Evolutionary conservation across 352 stramenopile species (phyloP), one percentile per base, ranked within the genome.

Genomic region (Phytophthora cryptogea): DNA sequence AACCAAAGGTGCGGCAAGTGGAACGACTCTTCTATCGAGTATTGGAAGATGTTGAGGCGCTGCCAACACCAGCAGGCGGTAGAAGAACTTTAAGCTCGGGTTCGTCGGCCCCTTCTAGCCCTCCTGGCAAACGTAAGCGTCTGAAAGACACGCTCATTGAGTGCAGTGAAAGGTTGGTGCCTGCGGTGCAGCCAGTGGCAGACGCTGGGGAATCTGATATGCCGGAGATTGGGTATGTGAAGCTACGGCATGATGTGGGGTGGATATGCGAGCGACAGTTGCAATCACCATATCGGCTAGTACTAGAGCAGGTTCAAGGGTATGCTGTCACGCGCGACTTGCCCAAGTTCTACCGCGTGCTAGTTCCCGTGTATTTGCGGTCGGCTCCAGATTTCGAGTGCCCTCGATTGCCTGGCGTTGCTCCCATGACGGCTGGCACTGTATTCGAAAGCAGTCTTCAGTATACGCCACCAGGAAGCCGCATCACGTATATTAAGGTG

Each of bases 401-500:
- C 17, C 80, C 80, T 31, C 74, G 85, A 30, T 50, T 94, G 17
- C 85, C 83, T 28, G 82, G 85, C 8, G 80, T 86, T 9, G 70
- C 78, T 32, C 76, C 81, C 7, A 75, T 91, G 45, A 72, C 80
- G 0, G 75, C 81, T 3, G 80, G 83, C 9, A 88, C 70, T n/a
- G 82, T 94, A 23, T 88, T 94, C 36, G 82, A 94, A 59, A 90
- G 77, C 50, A 88, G 67, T 44, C 59, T 94, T 26, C 80, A 90
- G 66, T 92, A 94, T 56, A 91, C 75, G 5, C 82, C 85, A 37
- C 85, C 85, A 17, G 82, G 80, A 13, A 91, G 82, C 52, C 60
- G 66, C 9, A 89, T 92, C 65, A 92, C 82, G 39, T 94, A 94
- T 41, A 76, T 94, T 48, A 94, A 94, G 46, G 71, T 94, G 27